These are phyloP conservation scores for Lachnellula suecica DNA, from an alignment of 2,329 filamentous ascomycete genomes.

Conservation along the genomic window DNA sequence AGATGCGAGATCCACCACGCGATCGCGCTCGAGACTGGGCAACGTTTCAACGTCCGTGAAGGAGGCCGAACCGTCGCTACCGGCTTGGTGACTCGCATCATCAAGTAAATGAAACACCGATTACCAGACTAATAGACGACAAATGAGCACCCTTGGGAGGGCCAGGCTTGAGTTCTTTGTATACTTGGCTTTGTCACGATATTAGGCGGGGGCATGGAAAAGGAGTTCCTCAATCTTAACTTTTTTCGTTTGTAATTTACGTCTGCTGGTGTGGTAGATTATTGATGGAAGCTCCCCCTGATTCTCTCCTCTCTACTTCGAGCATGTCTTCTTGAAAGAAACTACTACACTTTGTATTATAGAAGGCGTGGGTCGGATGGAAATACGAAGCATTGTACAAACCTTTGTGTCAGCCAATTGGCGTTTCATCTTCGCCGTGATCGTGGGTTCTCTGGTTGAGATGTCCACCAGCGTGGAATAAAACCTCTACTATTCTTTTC, in stretches of 20 bases:
- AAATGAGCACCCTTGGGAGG: background rate
- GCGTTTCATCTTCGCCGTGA: background rate
- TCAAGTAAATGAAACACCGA: slow-evolving; percentile 38
- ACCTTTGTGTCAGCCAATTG: background rate
- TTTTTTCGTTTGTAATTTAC: slow-evolving; percentile 17
- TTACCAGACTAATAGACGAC: slow-evolving; percentile 2
- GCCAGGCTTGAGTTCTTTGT: slow-evolving; percentile 19
- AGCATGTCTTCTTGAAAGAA: slow-evolving; percentile 21
- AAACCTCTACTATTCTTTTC: background rate
- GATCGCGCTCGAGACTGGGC: slow-evolving; percentile 83
- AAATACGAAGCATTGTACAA: slow-evolving; percentile 15
- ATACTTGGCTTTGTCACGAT: slow-evolving; percentile 21
- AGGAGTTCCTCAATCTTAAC: slow-evolving; percentile 22
- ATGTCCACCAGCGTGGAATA: background rate
- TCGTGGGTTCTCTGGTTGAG: background rate
- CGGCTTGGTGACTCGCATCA: slow-evolving; percentile 75
- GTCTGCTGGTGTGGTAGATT: slow-evolving; percentile 26
- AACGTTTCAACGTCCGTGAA: slow-evolving; percentile 98
- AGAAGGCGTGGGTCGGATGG: slow-evolving; percentile 15
- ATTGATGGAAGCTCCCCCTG: slow-evolving; percentile 16
- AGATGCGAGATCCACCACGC: slow-evolving; percentile 81
- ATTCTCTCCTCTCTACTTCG: slow-evolving; percentile 26
- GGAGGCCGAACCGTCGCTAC: slow-evolving; percentile 88
- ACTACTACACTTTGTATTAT: slow-evolving; percentile 15
- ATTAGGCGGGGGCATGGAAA: slow-evolving; percentile 20